These are phyloP conservation scores for Ceratocystis ficicola DNA, from an alignment of 2,329 filamentous ascomycete genomes.

Conservation along the genomic window DNA sequence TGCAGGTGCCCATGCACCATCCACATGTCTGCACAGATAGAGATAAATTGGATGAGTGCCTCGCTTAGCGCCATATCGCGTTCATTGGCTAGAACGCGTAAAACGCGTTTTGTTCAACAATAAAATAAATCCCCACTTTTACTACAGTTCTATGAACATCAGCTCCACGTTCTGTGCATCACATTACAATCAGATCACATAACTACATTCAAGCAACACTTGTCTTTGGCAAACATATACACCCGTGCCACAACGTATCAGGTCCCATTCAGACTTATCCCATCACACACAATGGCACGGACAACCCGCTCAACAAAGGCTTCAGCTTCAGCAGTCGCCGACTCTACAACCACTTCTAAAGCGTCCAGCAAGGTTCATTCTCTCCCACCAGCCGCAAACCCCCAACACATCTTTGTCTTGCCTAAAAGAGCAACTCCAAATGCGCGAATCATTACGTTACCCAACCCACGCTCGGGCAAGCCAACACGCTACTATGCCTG, in stretches of 20 bases:
- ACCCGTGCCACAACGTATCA: not conserved
- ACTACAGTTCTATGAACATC: no score
- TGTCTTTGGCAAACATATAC: not conserved
- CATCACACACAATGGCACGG: constrained; percentile 34
- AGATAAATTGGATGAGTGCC: constrained; percentile 15
- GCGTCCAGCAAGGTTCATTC: constrained; percentile 31
- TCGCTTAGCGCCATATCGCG: not conserved
- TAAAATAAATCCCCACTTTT: not conserved
- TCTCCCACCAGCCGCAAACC: constrained; percentile 33
- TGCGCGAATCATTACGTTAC: constrained; percentile 47
- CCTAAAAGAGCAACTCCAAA: constrained; percentile 42
- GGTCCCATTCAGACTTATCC: not conserved
- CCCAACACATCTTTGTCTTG: constrained; percentile 48
- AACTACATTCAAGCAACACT: no score
- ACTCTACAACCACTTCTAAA: constrained; percentile 27
- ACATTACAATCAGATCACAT: no score
- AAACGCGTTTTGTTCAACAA: not conserved
- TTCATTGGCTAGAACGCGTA: constrained; percentile 12
- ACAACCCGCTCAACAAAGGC: constrained; percentile 36
- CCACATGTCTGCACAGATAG: constrained; percentile 13
- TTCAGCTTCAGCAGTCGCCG: constrained; percentile 25
- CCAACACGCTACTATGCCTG: constrained; percentile 51
- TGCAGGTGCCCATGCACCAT: not conserved
- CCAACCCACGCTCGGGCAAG: constrained; percentile 44
- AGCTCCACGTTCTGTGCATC: no score